Evolutionary conservation across 164 flowering plant genomes (phyloP).

Genomic region (Nymphaea colorata): DNA sequence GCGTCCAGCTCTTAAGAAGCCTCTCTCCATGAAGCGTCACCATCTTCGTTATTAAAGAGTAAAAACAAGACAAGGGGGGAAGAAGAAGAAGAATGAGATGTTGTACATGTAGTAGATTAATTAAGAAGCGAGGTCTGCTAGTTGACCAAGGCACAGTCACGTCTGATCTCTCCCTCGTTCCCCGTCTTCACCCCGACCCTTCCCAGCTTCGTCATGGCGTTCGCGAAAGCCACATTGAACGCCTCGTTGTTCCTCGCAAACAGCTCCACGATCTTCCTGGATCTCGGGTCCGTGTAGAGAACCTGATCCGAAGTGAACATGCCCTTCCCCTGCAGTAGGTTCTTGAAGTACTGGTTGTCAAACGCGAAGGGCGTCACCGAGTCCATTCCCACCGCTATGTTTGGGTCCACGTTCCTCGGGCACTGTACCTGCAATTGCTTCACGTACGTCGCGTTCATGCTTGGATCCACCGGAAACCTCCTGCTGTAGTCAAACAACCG

Average conservation of each 20-base stretch:
- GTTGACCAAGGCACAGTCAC: conserved; percentile 16
- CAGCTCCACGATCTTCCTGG: conserved; percentile 15
- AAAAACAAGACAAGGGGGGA: too few relatives aligned
- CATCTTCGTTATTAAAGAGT: too few relatives aligned
- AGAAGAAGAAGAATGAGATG: too few relatives aligned
- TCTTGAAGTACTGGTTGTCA: conserved; percentile 23
- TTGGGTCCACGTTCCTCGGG: conserved; percentile 33
- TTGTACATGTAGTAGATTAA: too few relatives aligned
- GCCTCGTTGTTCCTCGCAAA: conserved; percentile 24
- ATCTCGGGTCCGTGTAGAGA: conserved; percentile 25
- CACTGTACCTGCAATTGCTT: conserved; percentile 25
- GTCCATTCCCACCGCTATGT: conserved; percentile 30
- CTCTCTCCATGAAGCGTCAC: too few relatives aligned
- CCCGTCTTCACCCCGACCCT: conserved; percentile 35
- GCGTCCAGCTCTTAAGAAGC: too few relatives aligned
- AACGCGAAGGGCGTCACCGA: conserved; percentile 22
- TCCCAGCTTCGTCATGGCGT: conserved; percentile 40
- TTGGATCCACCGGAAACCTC: conserved; percentile 18
- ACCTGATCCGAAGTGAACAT: conserved; percentile 25
- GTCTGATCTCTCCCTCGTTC: conserved; percentile 28
- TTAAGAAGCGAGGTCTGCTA: too few relatives aligned
- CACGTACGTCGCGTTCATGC: conserved; percentile 22
- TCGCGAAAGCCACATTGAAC: conserved; percentile 21
- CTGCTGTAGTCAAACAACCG: conserved; percentile 24
- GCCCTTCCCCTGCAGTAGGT: conserved; percentile 22